Percentiles rank a stretch among this genome's conserved stretches.
Evolutionary conservation across 306 rosid genomes (phyloP).

Genomic region (Trifolium dubium): DNA sequence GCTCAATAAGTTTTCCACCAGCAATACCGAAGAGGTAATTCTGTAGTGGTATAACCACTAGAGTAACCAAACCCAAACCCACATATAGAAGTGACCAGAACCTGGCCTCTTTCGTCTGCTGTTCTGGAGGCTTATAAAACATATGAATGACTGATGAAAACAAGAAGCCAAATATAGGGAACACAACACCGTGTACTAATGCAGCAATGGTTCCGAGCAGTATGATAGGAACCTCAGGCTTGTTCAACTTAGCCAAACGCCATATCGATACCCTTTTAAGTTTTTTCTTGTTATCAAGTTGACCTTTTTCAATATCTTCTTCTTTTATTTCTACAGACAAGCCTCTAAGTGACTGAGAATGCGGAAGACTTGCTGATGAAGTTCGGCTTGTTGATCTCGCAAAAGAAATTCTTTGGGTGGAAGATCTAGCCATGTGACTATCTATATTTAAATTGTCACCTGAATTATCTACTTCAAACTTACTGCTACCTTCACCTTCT

Average conservation of each 20-base stretch:
- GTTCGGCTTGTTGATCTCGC: conserved; percentile 55
- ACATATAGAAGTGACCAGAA: conserved; percentile 67
- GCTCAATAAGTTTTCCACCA: conserved; percentile 76
- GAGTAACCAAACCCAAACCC: conserved; percentile 56
- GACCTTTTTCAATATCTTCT: conserved; percentile 1
- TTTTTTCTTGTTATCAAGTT: conserved; percentile 24
- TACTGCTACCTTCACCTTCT: conserved; percentile 32
- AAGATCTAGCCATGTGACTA: conserved; percentile 29
- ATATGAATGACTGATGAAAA: conserved; percentile 66
- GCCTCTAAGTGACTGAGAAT: conserved; percentile 41
- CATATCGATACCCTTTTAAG: conserved; percentile 47
- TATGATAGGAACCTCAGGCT: conserved; percentile 67
- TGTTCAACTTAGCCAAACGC: conserved; percentile 68
- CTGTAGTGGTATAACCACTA: conserved; percentile 52
- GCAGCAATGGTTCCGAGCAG: conserved; percentile 74
- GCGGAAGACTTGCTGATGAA: conserved; percentile 48
- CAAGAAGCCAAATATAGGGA: conserved; percentile 77
- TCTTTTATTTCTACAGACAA: conserved; percentile 34
- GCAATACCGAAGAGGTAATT: conserved; percentile 76
- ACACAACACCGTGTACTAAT: conserved; percentile 57
- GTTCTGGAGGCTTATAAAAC: conserved; percentile 64
- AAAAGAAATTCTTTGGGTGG: conserved; percentile 40
- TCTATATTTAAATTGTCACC: conserved; percentile 39
- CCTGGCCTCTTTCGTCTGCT: conserved; percentile 61
- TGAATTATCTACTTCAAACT: conserved; percentile 39